Conservation (phyloP, 208 protist genomes). For the Leishmania gerbilli region DNA sequence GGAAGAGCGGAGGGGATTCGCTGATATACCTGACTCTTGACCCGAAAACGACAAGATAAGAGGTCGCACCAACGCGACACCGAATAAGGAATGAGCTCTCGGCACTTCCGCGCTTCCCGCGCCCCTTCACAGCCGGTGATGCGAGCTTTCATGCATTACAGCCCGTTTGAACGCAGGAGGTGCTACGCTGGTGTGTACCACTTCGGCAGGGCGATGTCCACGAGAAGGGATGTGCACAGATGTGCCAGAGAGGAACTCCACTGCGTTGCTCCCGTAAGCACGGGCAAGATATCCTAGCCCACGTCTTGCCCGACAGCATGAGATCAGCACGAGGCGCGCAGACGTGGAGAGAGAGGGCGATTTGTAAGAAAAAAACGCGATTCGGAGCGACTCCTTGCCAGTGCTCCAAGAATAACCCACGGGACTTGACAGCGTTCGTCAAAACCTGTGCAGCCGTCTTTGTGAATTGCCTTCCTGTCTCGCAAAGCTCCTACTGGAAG, state of each 20-base stretch:
- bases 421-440: background rate
- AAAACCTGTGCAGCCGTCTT: background rate
- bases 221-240: background rate
- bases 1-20: background rate
- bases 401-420: background rate
- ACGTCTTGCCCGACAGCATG: background rate
- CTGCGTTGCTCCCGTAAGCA: background rate
- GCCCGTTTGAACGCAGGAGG: background rate
- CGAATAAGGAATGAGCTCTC: too few relatives aligned
- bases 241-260: background rate
- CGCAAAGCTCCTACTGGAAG: constrained; percentile 17
- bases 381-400: background rate
- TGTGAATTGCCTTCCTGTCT: background rate
- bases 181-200: background rate
- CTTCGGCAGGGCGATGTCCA: background rate
- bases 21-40: background rate
- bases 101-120: background rate
- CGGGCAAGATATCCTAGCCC: background rate
- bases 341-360: background rate
- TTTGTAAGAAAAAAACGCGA: background rate
- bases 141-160: background rate
- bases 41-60: too few relatives aligned
- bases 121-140: background rate
- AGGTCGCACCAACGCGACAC: too few relatives aligned
- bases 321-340: background rate